These are phyloP conservation scores for Daldinia decipiens DNA, from an alignment of 495 filamentous ascomycete genomes.

Conservation along the genomic window DNA sequence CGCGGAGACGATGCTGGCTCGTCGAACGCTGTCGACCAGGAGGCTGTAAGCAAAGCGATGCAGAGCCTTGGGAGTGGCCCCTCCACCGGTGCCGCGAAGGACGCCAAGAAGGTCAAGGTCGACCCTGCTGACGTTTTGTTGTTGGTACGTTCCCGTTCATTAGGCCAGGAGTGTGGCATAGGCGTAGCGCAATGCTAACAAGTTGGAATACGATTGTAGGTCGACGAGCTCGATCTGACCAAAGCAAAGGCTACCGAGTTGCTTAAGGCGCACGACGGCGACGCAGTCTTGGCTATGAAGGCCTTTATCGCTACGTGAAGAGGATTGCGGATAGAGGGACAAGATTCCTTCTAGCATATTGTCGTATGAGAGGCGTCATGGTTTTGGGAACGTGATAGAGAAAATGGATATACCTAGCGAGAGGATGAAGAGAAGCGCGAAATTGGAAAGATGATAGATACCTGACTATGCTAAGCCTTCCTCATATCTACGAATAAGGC, in stretches of 20 bases:
- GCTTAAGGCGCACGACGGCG: constrained; percentile 80
- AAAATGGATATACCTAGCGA: constrained; percentile 29
- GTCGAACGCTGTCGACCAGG: constrained; percentile 73
- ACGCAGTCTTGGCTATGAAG: constrained; percentile 74
- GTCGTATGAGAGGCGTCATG: constrained; percentile 38
- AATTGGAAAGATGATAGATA: not conserved
- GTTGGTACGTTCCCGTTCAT: constrained; percentile 45
- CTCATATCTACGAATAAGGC: not conserved
- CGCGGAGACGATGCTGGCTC: constrained; percentile 64
- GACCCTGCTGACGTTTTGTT: constrained; percentile 58
- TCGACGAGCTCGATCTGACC: constrained; percentile 79
- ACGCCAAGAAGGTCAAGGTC: constrained; percentile 61
- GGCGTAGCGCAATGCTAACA: constrained; percentile 5
- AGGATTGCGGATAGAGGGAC: not conserved
- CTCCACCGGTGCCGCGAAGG: constrained; percentile 48
- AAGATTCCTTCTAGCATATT: not conserved
- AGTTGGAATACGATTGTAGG: constrained; percentile 55
- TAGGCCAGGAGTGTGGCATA: not conserved
- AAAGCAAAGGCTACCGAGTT: constrained; percentile 87
- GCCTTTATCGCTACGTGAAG: constrained; percentile 55
- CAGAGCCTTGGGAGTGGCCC: constrained; percentile 62
- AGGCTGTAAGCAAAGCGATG: constrained; percentile 88
- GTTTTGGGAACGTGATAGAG: constrained; percentile 21
- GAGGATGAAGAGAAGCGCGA: not conserved
- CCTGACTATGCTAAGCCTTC: not conserved